These are phyloP conservation scores for Cytospora mali DNA, from an alignment of 2,329 filamentous ascomycete species.

Conservation along the genomic window DNA sequence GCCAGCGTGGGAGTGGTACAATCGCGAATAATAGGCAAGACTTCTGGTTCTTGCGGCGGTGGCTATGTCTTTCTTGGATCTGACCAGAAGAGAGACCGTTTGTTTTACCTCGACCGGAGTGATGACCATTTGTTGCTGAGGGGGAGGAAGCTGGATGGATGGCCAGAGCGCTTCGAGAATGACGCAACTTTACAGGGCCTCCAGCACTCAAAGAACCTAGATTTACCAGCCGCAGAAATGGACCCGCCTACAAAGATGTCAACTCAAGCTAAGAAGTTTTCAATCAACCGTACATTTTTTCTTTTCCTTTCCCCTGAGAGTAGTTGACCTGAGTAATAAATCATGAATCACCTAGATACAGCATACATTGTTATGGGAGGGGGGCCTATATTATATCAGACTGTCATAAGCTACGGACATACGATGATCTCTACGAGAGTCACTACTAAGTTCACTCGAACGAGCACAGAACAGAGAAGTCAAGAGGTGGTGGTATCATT, in stretches of 20 bases:
- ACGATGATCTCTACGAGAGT: neutral
- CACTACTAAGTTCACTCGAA: neutral
- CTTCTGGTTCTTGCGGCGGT: neutral
- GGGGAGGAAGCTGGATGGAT: slow-evolving; percentile 6
- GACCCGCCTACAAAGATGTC: too few relatives aligned
- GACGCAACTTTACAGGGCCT: slow-evolving; percentile 18
- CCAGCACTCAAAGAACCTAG: neutral
- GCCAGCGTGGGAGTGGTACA: neutral
- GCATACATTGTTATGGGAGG: too few relatives aligned
- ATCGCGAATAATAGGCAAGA: neutral
- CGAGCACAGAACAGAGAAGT: neutral
- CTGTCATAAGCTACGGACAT: neutral
- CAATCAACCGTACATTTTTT: too few relatives aligned
- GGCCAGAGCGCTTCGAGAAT: neutral
- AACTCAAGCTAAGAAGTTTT: too few relatives aligned
- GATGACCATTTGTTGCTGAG: slow-evolving; percentile 10
- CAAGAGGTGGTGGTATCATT: slow-evolving; percentile 21
- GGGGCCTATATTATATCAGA: too few relatives aligned
- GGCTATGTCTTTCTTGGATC: neutral
- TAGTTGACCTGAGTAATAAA: too few relatives aligned
- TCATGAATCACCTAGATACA: too few relatives aligned
- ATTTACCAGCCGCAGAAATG: neutral
- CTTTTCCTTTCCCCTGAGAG: too few relatives aligned
- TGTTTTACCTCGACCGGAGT: neutral
- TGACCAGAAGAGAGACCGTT: slow-evolving; percentile 3